These are phyloP conservation scores for Symbiodinium pilosum DNA, from an alignment of 73 alveolate genomes.

Conservation along the genomic window DNA sequence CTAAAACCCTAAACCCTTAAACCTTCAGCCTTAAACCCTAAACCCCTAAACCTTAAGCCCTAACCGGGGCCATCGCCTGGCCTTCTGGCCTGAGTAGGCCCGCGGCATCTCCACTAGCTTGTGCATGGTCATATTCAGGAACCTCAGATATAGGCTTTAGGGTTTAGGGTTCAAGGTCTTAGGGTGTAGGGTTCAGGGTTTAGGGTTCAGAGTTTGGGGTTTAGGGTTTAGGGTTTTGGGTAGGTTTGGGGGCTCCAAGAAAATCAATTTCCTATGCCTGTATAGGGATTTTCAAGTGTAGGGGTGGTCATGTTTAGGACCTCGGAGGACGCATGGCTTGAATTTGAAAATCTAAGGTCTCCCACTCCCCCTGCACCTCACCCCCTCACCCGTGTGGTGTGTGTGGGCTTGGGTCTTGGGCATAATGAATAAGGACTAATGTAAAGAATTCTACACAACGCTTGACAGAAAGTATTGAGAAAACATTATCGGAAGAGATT, in stretches of 20 bases:
- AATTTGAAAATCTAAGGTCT: background rate
- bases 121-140: constrained; percentile 83
- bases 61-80: background rate
- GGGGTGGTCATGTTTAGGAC: too few relatives aligned
- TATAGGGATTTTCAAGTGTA: too few relatives aligned
- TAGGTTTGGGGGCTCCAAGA: background rate
- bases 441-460: too few relatives aligned
- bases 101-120: constrained; percentile 82
- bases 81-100: constrained; percentile 89
- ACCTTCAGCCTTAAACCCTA: background rate
- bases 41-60: background rate
- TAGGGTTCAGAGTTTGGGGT: background rate
- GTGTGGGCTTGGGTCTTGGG: too few relatives aligned
- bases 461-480: too few relatives aligned
- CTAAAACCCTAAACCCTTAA: background rate
- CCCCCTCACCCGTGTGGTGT: too few relatives aligned
- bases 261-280: background rate
- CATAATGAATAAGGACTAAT: too few relatives aligned
- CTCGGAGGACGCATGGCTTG: background rate
- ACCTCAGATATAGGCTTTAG: background rate
- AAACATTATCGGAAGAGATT: too few relatives aligned
- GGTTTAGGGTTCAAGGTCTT: background rate
- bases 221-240: background rate
- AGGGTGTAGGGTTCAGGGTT: background rate
- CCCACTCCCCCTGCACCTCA: background rate